Evolutionary conservation across 1,139 yeast species (phyloP), one percentile per base, ranked within the genome.

Genomic region (Geotrichum macrosporum): DNA sequence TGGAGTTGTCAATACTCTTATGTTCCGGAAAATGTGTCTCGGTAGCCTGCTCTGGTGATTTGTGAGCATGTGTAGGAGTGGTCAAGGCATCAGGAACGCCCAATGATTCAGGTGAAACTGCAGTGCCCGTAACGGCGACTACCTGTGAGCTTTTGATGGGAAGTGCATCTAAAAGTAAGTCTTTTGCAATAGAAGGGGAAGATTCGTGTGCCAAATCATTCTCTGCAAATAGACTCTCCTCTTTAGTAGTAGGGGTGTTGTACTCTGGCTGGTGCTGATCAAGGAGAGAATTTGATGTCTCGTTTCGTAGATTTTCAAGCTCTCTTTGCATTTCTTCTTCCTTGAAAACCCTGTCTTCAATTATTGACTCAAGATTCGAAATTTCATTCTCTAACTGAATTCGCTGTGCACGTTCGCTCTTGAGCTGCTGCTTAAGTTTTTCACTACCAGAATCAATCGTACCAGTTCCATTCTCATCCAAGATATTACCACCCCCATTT

Each of bases 321-420:
- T 45, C 44, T 5, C 19, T 24, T 35, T 48, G 48, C 3, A 45
- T 40, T 29, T 48, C 47, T 10, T 43, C 45, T 24, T 48, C 48
- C n/a, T 41, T 30, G 40, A 48, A 44, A 16, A 45, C 41, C 38
- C 42, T 45, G 10, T 36, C 20, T 27, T 49, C 50, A 16, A 49
- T 29, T 19, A 49, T 29, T 2, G 38, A 18, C 30, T 47, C 52
- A 3, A 47, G 32, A 18, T 43, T 47, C 10, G 46, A 16, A 8
- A 49, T 20, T 13, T 47, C 50, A 4, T 15, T 30, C 18, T 49
- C 50, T 10, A 42, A 35, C 26, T 37, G 33, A 19, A 37, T 35
- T 19, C 44, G 42, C 24, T 34, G 20, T 5, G 35, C 38, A 18
- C 47, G 43, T 29, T 44, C 47, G 16, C 29, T 39, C 24, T 34